Conservation (phyloP, 129 eudicot genomes). For the Flaveria brownii region DNA sequence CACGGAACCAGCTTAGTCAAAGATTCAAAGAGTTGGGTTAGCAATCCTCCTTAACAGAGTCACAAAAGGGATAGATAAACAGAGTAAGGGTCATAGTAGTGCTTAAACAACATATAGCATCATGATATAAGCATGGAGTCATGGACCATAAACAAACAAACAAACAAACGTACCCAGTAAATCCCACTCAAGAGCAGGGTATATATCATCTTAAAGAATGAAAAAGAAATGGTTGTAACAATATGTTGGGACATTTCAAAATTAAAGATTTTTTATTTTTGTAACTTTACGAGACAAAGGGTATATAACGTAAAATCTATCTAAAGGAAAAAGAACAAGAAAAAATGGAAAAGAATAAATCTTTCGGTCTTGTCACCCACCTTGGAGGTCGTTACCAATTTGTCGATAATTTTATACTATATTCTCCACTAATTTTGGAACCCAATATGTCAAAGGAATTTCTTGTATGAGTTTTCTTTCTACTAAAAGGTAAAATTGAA, state of each 20-base stretch:
- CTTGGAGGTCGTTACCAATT: too few species aligned
- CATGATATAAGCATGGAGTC: neutral
- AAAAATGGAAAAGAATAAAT: neutral
- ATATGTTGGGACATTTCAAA: neutral
- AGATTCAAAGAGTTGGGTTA: neutral
- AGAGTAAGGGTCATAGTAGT: neutral
- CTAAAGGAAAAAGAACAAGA: neutral
- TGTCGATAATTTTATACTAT: neutral
- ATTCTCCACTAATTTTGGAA: constrained; percentile 1
- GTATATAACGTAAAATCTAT: neutral
- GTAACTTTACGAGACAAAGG: neutral
- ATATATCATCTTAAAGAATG: neutral
- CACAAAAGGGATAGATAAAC: neutral
- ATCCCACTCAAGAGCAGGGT: too few species aligned
- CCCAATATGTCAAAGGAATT: neutral
- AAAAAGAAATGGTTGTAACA: constrained; percentile 8
- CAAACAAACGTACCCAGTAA: too few species aligned
- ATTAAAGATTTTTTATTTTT: neutral
- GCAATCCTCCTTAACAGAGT: neutral
- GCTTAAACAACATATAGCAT: neutral
- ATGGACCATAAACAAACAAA: constrained; percentile 24
- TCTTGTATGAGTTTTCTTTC: constrained; percentile 11
- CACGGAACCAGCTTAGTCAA: neutral
- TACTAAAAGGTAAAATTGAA: neutral
- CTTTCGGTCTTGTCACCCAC: neutral